Evolutionary conservation across 108 stramenopile species (phyloP), one percentile per base, ranked within the genome.

Genomic region (Fragilariopsis cylindrus): DNA sequence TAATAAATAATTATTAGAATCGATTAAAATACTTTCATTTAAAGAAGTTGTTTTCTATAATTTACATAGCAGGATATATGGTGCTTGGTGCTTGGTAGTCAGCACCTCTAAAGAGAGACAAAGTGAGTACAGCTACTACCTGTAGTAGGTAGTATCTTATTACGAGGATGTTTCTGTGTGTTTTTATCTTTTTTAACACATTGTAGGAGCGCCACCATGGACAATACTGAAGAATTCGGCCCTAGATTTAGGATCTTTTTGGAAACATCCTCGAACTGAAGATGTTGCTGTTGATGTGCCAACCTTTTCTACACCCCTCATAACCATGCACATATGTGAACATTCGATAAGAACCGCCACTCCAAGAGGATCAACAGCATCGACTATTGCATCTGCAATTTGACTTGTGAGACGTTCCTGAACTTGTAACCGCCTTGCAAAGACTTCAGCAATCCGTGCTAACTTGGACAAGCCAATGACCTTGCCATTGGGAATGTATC

Each of bases 301-400:
- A 4, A 88, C 84, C 73, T 98, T 97, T 74, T 97, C 92, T 15
- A 98, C 98, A 30, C 98, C 98, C 60, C 98, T 86, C 96, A 98
- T 97, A 11, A 94, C 91, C 98, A 99, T 99, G 88, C 98, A 99
- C 80, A 99, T 96, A 85, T 99, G 98, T 15, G 79, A 79, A 77
- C 95, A 92, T 84, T 99, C 98, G 21, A 98, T 81, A 57, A 98
- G 94, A n/a, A 99, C 99, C n/a, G 87, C 98, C 5, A 99, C 99
- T 13, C 98, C 99, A 53, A 96, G 73, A 19, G 99, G 97, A 60
- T 92, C 70, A 11, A 98, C 85, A 2, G 96, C 89, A 69, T 98
- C 94, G 71, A 86, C 88, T 48, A 99, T 88, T 6, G 99, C 97
- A 84, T 97, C 89, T 3, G 94, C 98, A 81, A 99, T 97, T 81